Percentiles rank a stretch among this genome's conserved stretches.
These are phyloP conservation scores for Stylonectria norvegica DNA, from an alignment of 2,329 filamentous ascomycete genomes.

Conservation along the genomic window DNA sequence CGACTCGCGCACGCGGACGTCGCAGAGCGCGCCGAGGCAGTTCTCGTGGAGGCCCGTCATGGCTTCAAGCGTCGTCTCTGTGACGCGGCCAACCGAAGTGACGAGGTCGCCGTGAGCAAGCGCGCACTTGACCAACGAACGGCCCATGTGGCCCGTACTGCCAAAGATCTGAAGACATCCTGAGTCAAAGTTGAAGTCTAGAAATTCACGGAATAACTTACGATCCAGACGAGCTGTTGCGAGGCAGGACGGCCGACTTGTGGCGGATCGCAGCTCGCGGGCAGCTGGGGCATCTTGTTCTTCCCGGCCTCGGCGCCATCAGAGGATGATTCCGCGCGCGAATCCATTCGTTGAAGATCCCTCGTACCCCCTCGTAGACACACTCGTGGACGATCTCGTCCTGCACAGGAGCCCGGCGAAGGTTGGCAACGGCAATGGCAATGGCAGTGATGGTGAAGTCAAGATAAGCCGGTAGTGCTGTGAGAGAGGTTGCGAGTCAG, in stretches of 20 bases:
- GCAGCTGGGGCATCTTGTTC: conserved; percentile 55
- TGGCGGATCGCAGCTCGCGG: conserved; percentile 82
- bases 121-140: conserved; percentile 79
- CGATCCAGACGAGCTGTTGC: conserved; percentile 83
- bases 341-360: conserved; percentile 16
- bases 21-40: conserved; percentile 80
- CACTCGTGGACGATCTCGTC: too few relatives aligned
- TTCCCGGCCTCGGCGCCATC: conserved; percentile 25
- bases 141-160: conserved; percentile 94
- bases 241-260: conserved; percentile 63
- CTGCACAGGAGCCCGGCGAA: too few relatives aligned
- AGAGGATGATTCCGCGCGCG: conserved; percentile 23
- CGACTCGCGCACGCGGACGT: conserved; percentile 78
- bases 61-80: conserved; percentile 68
- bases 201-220: conserved; percentile 50
- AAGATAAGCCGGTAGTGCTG: too few relatives aligned
- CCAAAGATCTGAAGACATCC: conserved; percentile 86
- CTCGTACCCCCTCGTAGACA: too few relatives aligned
- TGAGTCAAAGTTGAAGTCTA: conserved; percentile 1
- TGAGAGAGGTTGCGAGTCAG: too few relatives aligned
- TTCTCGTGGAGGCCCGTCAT: conserved; percentile 71
- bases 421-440: too few relatives aligned
- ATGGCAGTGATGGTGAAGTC: too few relatives aligned
- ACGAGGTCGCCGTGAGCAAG: conserved; percentile 80
- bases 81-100: conserved; percentile 77